Percentiles rank a stretch among this genome's conserved stretches.
These are phyloP conservation scores for Cryphonectria japonica DNA, from an alignment of 2,329 filamentous ascomycete genomes.

Conservation along the genomic window DNA sequence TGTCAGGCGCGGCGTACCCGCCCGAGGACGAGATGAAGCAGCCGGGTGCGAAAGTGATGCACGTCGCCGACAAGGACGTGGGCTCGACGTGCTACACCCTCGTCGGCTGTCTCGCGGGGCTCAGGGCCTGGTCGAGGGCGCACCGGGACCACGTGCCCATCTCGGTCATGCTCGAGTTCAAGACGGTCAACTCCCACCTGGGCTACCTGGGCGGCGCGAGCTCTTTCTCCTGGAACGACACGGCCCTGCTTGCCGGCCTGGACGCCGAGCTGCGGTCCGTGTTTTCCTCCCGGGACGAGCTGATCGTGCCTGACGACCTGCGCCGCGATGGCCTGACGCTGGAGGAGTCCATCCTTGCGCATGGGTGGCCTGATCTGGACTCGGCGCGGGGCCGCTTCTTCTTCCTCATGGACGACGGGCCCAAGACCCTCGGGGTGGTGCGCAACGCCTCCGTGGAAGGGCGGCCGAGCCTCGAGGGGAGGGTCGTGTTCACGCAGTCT, in stretches of 20 bases:
- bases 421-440: constrained; percentile 38
- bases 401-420: constrained; percentile 56
- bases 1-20: constrained; percentile 44
- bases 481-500: constrained; percentile 53
- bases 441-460: constrained; percentile 44
- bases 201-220: constrained; percentile 39
- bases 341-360: constrained; percentile 48
- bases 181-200: constrained; percentile 39
- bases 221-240: constrained; percentile 48
- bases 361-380: constrained; percentile 53
- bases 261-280: constrained; percentile 52
- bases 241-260: constrained; percentile 45
- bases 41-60: constrained; percentile 53
- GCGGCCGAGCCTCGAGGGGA: constrained; percentile 43
- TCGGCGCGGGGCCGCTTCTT: constrained; percentile 49
- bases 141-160: constrained; percentile 51
- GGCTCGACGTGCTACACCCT: constrained; percentile 51
- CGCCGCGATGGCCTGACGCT: constrained; percentile 45
- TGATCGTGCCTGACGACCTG: constrained; percentile 53
- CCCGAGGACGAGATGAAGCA: constrained; percentile 44
- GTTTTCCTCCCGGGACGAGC: constrained; percentile 41
- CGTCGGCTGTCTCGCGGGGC: constrained; percentile 45
- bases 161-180: constrained; percentile 54
- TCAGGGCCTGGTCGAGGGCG: constrained; percentile 49
- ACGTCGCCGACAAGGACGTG: constrained; percentile 54